phyloP scores from a whole-genome alignment of 805 yeast genomes.

The Tetrapisispora namnaoensis region DNA sequence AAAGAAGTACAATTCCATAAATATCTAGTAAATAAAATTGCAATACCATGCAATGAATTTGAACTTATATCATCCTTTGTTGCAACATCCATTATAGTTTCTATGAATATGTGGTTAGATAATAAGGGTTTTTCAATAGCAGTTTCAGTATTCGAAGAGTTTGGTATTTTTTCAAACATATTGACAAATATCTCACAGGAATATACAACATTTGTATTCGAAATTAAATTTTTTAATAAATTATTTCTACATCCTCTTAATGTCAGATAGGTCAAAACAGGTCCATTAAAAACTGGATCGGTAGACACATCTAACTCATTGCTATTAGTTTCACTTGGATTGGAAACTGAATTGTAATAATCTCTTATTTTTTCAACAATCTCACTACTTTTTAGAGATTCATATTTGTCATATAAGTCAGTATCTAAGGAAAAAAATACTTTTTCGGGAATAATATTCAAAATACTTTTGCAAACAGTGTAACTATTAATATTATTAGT shows the following conservation, averaged over 20 bases:
- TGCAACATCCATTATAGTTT: slow-evolving; percentile 15
- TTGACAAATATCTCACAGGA: slow-evolving; percentile 31
- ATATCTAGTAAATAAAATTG: slow-evolving; percentile 24
- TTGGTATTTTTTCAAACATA: slow-evolving; percentile 41
- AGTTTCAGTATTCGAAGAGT: slow-evolving; percentile 9
- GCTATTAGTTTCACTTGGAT: slow-evolving; percentile 6
- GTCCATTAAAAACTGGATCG: slow-evolving; percentile 32
- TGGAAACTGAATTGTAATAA: slow-evolving; percentile 27
- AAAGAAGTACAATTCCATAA: slow-evolving; percentile 21
- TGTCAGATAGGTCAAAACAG: slow-evolving; percentile 36
- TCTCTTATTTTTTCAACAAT: slow-evolving; percentile 23
- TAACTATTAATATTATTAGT: slow-evolving; percentile 28
- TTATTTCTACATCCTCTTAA: slow-evolving; percentile 27
- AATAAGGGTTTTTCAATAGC: slow-evolving; percentile 14
- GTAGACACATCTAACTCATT: slow-evolving; percentile 11
- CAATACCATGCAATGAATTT: slow-evolving; percentile 21
- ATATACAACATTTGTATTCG: slow-evolving; percentile 21
- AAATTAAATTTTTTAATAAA: slow-evolving; percentile 16
- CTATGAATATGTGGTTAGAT: slow-evolving; percentile 29
- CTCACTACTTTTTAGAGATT: slow-evolving; percentile 9
- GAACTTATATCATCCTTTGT: slow-evolving; percentile 6
- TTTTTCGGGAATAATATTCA: slow-evolving; percentile 52
- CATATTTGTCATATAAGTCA: slow-evolving; percentile 20
- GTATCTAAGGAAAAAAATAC: slow-evolving; percentile 49
- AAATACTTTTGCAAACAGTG: slow-evolving; percentile 33